Base-by-base conservation (phyloP, 805 yeast genomes). In the Wickerhamiella siamensis region DNA sequence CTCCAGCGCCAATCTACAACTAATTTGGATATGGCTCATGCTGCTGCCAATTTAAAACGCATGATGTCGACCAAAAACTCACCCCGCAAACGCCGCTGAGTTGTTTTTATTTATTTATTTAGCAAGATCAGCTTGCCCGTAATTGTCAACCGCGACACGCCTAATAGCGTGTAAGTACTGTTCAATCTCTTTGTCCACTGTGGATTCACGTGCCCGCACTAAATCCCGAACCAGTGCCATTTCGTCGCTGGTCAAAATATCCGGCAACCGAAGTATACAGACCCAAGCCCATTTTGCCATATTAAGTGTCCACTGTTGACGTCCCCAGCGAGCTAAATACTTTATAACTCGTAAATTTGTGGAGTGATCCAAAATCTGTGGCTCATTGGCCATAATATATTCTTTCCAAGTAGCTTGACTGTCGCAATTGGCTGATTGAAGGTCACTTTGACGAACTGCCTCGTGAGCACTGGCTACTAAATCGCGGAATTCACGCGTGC, bases 241-340 rank as follows among this genome's bases (percentile, higher is more conserved):
- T 26, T 69, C 71, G 4, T 61, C 56, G 0, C 63, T 61, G 5
- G 54, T 56, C 17, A 69, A 34, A 2, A 64, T 47, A 12, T 53
- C 60, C 4, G 71, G 72, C 3, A 68, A 45, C 2, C 68, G 56
- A 14, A 60, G 56, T 12, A 72, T 49, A 18, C 64, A 43, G 2
- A 57, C 59, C 49, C 63, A 62, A 1, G 67, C 51, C 77, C 77
- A 72, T 12, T 39, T 22, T 2, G 53, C 47, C 35, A 59, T 39
- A 2, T 47, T 54, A 0, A 41, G 45, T 32, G 61, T 53, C 35
- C 62, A 48, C 21, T 51, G 57, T 16, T 54, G 56, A 22, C 59
- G 55, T 18, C 64, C 49, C 74, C 75, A 71, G 42, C 62, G 61
- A 8, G 63, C 58, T 38, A 57, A 59, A 50, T 68, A 69, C n/a